Evolutionary conservation across 257 asterid species (phyloP).

Genomic region (Fraxinus cuspidata): DNA sequence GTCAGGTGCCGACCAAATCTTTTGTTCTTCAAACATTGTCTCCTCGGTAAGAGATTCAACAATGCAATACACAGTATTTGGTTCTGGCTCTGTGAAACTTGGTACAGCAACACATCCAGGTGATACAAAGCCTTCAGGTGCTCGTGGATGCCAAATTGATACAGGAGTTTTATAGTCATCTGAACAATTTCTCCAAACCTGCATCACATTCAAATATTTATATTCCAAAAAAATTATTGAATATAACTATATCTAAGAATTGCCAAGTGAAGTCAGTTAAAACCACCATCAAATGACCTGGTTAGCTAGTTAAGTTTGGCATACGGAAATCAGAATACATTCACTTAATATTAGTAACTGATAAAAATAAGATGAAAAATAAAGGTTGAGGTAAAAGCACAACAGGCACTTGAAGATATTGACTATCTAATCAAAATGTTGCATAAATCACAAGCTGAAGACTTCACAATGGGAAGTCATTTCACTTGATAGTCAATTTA

Average conservation of each 20-base stretch:
- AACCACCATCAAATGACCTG: background rate
- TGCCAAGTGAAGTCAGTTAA: background rate
- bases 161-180: constrained; percentile 74
- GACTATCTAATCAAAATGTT: background rate
- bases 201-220: constrained; percentile 12
- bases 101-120: constrained; percentile 81
- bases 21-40: constrained; percentile 75
- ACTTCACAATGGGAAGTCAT: too few relatives aligned
- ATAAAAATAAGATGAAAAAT: background rate
- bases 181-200: constrained; percentile 93
- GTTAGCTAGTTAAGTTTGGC: background rate
- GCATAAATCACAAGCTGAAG: too few relatives aligned
- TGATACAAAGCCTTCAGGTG: constrained; percentile 85
- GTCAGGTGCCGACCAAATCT: constrained; percentile 87
- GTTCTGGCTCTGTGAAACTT: constrained; percentile 70
- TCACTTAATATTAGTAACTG: background rate
- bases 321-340: background rate
- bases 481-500: too few relatives aligned
- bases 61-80: constrained; percentile 58
- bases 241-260: background rate
- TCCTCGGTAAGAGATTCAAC: constrained; percentile 74
- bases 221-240: background rate
- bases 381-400: background rate
- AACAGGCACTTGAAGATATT: background rate
- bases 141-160: constrained; percentile 94